These are phyloP conservation scores for Ganoderma sinense DNA, from an alignment of 1,284 basidiomycete genomes.

Conservation along the genomic window DNA sequence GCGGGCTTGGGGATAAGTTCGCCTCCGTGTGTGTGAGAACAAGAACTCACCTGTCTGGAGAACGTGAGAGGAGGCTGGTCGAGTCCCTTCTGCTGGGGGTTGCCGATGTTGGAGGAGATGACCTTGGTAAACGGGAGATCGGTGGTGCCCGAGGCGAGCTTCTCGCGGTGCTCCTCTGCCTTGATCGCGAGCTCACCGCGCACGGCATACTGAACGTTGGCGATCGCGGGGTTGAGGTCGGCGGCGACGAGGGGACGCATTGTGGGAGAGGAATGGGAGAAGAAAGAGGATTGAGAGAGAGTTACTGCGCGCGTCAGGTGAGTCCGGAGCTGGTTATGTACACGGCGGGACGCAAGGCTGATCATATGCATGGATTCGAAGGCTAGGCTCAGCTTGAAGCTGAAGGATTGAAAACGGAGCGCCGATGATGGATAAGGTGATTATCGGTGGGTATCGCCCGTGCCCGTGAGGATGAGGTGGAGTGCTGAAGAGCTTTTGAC, in stretches of 20 bases:
- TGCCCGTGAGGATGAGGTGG: not conserved
- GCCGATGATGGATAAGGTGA: slow-evolving; percentile 22
- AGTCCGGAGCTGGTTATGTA: slow-evolving; percentile 26
- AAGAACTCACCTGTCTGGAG: slow-evolving; percentile 79
- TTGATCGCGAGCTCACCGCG: slow-evolving; percentile 96
- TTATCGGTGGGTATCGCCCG: slow-evolving; percentile 21
- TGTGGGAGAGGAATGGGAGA: slow-evolving; percentile 25
- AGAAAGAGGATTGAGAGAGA: slow-evolving; percentile 19
- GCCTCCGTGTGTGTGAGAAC: not conserved
- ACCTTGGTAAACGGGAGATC: slow-evolving; percentile 88
- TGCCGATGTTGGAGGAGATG: slow-evolving; percentile 97
- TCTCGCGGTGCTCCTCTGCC: slow-evolving; percentile 84
- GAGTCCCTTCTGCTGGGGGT: slow-evolving; percentile 95
- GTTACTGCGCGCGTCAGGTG: slow-evolving; percentile 21
- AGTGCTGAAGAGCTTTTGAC: not conserved
- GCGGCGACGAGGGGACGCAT: slow-evolving; percentile 70
- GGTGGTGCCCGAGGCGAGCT: slow-evolving; percentile 64
- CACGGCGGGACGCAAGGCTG: slow-evolving; percentile 26
- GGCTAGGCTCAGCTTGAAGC: not conserved
- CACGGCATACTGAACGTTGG: slow-evolving; percentile 95
- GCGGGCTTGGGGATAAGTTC: not conserved
- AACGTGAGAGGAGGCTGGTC: slow-evolving; percentile 96
- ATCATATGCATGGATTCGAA: slow-evolving; percentile 21
- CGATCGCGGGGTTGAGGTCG: slow-evolving; percentile 84
- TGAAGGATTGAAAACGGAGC: slow-evolving; percentile 10